These are phyloP conservation scores for Boletus pseudo-olivaceus DNA, from an alignment of 768 basidiomycete species.

Conservation along the genomic window DNA sequence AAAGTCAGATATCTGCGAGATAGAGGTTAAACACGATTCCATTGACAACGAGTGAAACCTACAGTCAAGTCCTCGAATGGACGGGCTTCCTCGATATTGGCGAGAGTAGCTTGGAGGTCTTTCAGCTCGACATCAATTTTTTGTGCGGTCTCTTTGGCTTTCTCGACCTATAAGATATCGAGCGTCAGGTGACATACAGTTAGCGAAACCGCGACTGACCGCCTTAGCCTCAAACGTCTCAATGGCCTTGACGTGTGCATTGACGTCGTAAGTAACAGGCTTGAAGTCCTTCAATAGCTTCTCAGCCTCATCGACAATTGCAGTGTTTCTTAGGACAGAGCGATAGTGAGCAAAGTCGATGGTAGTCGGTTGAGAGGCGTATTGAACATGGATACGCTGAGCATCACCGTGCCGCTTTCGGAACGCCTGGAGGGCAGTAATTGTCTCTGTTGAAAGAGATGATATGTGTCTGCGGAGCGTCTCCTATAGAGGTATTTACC, in stretches of 20 bases:
- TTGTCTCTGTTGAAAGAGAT: conserved; percentile 60
- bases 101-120: conserved; percentile 87
- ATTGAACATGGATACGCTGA: conserved; percentile 63
- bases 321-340: conserved; percentile 86
- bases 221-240: conserved; percentile 96
- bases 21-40: background rate
- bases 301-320: conserved; percentile 89
- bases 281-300: conserved; percentile 86
- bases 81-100: conserved; percentile 96
- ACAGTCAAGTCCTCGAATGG: conserved; percentile 97
- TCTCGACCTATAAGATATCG: conserved; percentile 57
- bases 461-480: conserved; percentile 1
- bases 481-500: conserved; percentile 39
- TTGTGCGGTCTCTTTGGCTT: conserved; percentile 83
- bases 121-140: conserved; percentile 91
- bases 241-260: conserved; percentile 87
- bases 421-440: conserved; percentile 88
- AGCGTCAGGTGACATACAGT: conserved; percentile 3
- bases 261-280: conserved; percentile 91
- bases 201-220: conserved; percentile 45
- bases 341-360: conserved; percentile 93
- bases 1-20: conserved; percentile 76
- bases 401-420: conserved; percentile 94
- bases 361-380: conserved; percentile 68
- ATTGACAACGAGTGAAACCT: conserved; percentile 28